Evolutionary conservation across 2,329 filamentous ascomycete genomes (phyloP).

Genomic region (Anthostomella pinea): DNA sequence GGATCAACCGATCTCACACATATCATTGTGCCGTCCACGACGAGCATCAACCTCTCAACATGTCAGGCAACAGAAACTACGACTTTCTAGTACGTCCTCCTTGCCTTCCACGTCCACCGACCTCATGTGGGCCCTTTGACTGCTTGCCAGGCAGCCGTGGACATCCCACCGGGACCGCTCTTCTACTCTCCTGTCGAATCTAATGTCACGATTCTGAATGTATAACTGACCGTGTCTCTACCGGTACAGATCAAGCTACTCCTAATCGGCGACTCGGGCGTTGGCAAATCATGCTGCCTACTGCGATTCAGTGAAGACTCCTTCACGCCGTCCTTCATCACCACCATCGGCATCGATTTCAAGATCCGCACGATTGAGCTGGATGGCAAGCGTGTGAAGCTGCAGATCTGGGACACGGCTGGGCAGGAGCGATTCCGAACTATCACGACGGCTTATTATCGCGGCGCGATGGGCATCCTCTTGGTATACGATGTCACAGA

Average conservation of each 20-base stretch:
- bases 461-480: slow-evolving; percentile 96
- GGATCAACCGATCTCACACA: slow-evolving; percentile 8
- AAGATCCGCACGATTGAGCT: slow-evolving; percentile 99
- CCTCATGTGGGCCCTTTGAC: not conserved
- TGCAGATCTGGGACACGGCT: slow-evolving; percentile 99
- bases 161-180: not conserved
- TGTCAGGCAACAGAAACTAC: slow-evolving; percentile 98
- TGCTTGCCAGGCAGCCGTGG: not conserved
- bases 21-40: slow-evolving; percentile 14
- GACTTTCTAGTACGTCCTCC: slow-evolving; percentile 81
- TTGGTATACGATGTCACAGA: slow-evolving; percentile 98
- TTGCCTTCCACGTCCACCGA: slow-evolving; percentile 4
- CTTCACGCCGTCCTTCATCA: slow-evolving; percentile 97
- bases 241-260: slow-evolving; percentile 82
- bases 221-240: slow-evolving; percentile 14
- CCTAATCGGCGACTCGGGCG: slow-evolving; percentile 93
- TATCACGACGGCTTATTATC: slow-evolving; percentile 98
- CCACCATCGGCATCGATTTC: slow-evolving; percentile 99
- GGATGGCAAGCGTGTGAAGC: slow-evolving; percentile 96
- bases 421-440: slow-evolving; percentile 98
- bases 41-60: slow-evolving; percentile 43
- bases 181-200: not conserved
- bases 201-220: not conserved
- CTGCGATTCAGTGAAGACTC: slow-evolving; percentile 96
- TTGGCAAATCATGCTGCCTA: slow-evolving; percentile 96